Percentiles rank a stretch among this genome's conserved stretches.
phyloP scores from a whole-genome alignment of 2,329 filamentous ascomycete species.

The Pseudocercospora eumusae region DNA sequence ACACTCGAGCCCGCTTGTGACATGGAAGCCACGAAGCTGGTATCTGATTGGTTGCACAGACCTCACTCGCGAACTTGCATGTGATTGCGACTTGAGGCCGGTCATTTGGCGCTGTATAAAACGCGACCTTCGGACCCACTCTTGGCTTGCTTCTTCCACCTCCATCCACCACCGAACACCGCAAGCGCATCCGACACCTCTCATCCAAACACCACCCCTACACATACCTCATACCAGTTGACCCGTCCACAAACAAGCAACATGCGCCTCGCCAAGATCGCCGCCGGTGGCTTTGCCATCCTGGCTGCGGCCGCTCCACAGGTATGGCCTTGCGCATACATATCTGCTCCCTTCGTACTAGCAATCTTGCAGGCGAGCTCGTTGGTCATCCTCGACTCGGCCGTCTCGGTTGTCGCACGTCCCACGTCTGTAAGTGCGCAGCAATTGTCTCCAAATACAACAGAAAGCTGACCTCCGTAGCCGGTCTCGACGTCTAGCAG shows the following conservation, averaged over 20 bases:
- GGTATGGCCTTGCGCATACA: neutral
- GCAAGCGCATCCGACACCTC: neutral
- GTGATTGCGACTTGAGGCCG: neutral
- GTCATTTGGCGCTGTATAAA: neutral
- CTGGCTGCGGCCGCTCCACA: neutral
- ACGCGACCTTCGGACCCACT: neutral
- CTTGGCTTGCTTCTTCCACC: neutral
- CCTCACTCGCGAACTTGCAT: neutral
- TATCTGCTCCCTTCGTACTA: too few species aligned
- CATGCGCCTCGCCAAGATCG: constrained; percentile 6
- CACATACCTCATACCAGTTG: neutral
- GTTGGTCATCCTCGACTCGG: neutral
- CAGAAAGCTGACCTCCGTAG: neutral
- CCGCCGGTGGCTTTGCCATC: neutral
- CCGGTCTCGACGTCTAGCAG: neutral
- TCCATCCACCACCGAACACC: neutral
- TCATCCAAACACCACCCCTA: neutral
- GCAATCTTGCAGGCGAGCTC: constrained; percentile 3
- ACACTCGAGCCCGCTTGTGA: neutral
- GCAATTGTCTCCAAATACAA: neutral
- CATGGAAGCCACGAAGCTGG: neutral
- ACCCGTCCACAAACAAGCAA: neutral
- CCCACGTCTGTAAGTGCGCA: neutral
- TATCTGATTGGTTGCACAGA: neutral
- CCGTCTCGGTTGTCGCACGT: neutral